Evolutionary conservation across 345 rosid genomes (phyloP).

Genomic region (Ceriops tagal): DNA sequence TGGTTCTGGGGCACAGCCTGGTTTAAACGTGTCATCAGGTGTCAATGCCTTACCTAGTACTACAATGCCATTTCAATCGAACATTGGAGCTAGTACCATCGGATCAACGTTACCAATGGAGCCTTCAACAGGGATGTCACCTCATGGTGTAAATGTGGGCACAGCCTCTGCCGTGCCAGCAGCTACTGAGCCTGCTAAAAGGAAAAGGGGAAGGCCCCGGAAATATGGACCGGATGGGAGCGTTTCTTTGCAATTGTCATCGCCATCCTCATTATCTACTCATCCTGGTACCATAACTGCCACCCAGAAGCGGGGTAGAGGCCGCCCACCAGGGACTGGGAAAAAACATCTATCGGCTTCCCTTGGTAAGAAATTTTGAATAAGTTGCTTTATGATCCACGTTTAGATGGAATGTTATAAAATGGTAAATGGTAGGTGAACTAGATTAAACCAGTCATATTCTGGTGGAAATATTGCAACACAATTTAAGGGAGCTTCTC

Average conservation of each 20-base stretch:
- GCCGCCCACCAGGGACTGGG: constrained; percentile 86
- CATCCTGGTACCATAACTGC: constrained; percentile 51
- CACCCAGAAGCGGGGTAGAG: constrained; percentile 79
- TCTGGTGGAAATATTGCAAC: neutral
- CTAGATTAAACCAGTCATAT: neutral
- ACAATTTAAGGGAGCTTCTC: neutral
- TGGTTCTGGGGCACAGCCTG: constrained; percentile 54
- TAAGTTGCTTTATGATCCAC: neutral
- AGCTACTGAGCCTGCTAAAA: constrained; percentile 50
- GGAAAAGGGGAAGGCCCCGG: constrained; percentile 90
- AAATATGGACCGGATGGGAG: constrained; percentile 77
- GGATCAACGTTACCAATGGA: constrained; percentile 53
- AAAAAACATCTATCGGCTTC: constrained; percentile 72
- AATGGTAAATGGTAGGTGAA: neutral
- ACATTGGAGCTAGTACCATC: constrained; percentile 42
- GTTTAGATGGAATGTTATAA: neutral
- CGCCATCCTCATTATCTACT: constrained; percentile 51
- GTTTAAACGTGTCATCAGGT: constrained; percentile 60
- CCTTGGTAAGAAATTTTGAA: constrained; percentile 42
- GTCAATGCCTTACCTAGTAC: constrained; percentile 46
- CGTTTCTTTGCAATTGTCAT: constrained; percentile 73
- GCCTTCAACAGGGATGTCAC: constrained; percentile 45
- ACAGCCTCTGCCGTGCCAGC: constrained; percentile 39
- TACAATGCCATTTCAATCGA: constrained; percentile 58
- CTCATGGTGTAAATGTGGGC: constrained; percentile 54